Conservation (phyloP, 371 early-diverging fungal species). For the Mucor circinelloides region DNA sequence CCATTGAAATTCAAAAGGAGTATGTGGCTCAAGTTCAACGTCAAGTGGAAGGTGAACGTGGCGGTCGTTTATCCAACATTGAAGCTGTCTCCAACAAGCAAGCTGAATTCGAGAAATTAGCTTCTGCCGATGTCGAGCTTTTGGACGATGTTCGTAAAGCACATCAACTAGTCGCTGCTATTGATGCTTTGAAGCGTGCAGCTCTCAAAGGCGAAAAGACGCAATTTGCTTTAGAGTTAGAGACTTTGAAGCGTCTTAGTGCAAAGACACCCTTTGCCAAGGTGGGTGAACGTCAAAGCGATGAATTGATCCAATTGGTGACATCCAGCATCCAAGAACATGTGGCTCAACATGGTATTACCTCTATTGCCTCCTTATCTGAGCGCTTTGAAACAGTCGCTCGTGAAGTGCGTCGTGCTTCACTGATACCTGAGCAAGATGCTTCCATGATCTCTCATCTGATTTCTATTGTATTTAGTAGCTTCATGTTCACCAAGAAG, state of each 20-base stretch:
- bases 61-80: conserved; percentile 85
- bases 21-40: conserved; percentile 72
- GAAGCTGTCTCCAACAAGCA: conserved; percentile 80
- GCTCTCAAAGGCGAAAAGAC: conserved; percentile 43
- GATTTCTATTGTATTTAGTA: conserved; percentile 75
- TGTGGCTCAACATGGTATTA: conserved; percentile 68
- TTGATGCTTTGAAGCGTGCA: conserved; percentile 56
- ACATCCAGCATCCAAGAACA: conserved; percentile 63
- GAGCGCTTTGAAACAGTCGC: conserved; percentile 75
- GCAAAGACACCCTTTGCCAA: conserved; percentile 48
- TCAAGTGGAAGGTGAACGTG: conserved; percentile 88
- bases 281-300: conserved; percentile 53
- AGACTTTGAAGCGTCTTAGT: conserved; percentile 49
- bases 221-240: conserved; percentile 75
- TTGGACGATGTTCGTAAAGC: conserved; percentile 58
- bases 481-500: conserved; percentile 81
- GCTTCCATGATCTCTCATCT: conserved; percentile 81
- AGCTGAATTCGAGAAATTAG: conserved; percentile 69
- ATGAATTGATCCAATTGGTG: conserved; percentile 69
- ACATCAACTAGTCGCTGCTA: conserved; percentile 57
- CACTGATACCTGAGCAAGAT: conserved; percentile 87
- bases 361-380: conserved; percentile 71
- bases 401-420: conserved; percentile 76
- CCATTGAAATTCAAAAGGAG: conserved; percentile 56
- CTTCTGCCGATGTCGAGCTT: conserved; percentile 62